Evolutionary conservation across 495 filamentous ascomycete genomes (phyloP).

Genomic region (Aspergillus steynii): DNA sequence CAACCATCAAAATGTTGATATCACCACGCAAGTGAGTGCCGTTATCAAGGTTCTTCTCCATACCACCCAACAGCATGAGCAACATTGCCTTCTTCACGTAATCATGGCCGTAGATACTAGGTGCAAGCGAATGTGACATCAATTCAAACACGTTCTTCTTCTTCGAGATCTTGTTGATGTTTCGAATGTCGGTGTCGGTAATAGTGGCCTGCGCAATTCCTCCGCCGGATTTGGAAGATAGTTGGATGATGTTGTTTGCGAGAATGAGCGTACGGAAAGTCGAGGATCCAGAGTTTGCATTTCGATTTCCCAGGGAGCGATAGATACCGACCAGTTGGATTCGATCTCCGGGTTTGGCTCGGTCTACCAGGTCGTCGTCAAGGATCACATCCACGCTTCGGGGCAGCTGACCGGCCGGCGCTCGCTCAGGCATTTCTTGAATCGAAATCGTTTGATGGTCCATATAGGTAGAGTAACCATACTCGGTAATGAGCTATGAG

Average conservation of each 20-base stretch:
- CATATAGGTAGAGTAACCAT: slow-evolving; percentile 91
- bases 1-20: slow-evolving; percentile 99
- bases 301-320: slow-evolving; percentile 89
- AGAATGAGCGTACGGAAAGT: slow-evolving; percentile 91
- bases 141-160: slow-evolving; percentile 92
- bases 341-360: slow-evolving; percentile 91
- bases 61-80: slow-evolving; percentile 94
- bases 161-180: slow-evolving; percentile 97
- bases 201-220: slow-evolving; percentile 90
- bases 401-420: slow-evolving; percentile 92
- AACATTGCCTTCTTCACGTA: slow-evolving; percentile 98
- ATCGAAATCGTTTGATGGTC: slow-evolving; percentile 98
- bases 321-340: slow-evolving; percentile 96
- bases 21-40: slow-evolving; percentile 97
- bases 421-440: slow-evolving; percentile 98
- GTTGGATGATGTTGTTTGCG: slow-evolving; percentile 91
- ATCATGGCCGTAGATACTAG: slow-evolving; percentile 95
- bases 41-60: slow-evolving; percentile 99
- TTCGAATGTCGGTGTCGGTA: slow-evolving; percentile 96
- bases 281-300: slow-evolving; percentile 80
- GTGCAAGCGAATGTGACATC: slow-evolving; percentile 94
- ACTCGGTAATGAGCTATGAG: slow-evolving; percentile 78
- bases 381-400: slow-evolving; percentile 96
- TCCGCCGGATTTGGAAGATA: slow-evolving; percentile 94
- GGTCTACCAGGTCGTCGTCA: slow-evolving; percentile 95